Percentiles rank a stretch among this genome's conserved stretches.
Evolutionary conservation across 2,329 filamentous ascomycete genomes (phyloP).

Genomic region (Blumeriella jaapii): DNA sequence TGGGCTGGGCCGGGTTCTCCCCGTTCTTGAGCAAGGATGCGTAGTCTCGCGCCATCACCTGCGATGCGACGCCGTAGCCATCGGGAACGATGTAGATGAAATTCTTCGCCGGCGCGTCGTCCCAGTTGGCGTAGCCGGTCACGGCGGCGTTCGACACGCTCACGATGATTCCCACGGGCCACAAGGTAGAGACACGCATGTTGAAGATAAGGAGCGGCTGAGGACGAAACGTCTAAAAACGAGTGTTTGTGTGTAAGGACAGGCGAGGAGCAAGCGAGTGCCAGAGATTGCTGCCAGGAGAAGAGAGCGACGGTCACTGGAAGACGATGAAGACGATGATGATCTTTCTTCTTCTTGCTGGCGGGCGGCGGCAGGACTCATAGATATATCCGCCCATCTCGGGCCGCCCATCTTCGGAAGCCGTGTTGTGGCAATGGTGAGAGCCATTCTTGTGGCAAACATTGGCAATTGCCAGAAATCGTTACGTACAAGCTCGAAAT

Average conservation of each 20-base stretch:
- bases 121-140: constrained; percentile 1
- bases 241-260: too few relatives aligned
- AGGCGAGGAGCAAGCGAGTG: too few relatives aligned
- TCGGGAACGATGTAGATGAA: constrained; percentile 6
- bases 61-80: constrained; percentile 1
- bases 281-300: not conserved
- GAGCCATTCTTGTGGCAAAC: too few relatives aligned
- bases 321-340: too few relatives aligned
- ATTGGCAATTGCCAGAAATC: too few relatives aligned
- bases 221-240: not conserved
- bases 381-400: too few relatives aligned
- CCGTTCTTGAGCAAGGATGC: constrained; percentile 2
- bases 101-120: not conserved
- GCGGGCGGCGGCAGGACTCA: too few relatives aligned
- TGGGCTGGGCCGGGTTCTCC: not conserved
- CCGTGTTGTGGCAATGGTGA: too few relatives aligned
- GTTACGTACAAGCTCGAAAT: too few relatives aligned
- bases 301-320: too few relatives aligned
- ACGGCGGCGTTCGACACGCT: not conserved
- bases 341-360: too few relatives aligned
- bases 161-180: not conserved
- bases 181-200: constrained; percentile 2
- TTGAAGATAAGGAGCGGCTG: not conserved
- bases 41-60: constrained; percentile 3
- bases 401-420: too few relatives aligned